Evolutionary conservation across 257 asterid genomes (phyloP).

Genomic region (Penstemon davidsonii): DNA sequence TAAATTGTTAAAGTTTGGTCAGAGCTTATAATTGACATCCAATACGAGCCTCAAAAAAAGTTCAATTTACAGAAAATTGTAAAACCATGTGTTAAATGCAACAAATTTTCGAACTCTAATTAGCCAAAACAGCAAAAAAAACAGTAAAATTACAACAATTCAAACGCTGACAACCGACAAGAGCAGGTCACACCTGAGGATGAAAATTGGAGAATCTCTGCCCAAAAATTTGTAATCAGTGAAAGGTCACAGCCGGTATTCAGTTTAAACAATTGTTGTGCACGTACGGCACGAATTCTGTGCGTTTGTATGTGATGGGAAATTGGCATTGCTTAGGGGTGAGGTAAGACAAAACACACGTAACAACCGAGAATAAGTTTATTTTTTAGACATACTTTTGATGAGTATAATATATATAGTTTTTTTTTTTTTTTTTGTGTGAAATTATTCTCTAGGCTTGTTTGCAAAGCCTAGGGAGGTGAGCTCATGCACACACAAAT

Average conservation of each 20-base stretch:
- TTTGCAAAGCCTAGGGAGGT: conserved; percentile 11
- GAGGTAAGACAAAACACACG: conserved; percentile 44
- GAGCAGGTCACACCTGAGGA: conserved; percentile 45
- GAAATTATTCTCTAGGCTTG: conserved; percentile 18
- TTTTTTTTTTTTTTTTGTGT: conserved; percentile 4
- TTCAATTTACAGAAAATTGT: too few relatives aligned
- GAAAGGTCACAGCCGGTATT: conserved; percentile 50
- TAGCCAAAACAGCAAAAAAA: conserved; percentile 28
- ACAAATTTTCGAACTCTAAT: not conserved
- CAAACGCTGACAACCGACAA: conserved; percentile 50
- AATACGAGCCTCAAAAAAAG: too few relatives aligned
- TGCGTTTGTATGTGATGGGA: conserved; percentile 27
- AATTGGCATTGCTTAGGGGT: conserved; percentile 34
- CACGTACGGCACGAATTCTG: conserved; percentile 6
- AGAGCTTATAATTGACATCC: too few relatives aligned
- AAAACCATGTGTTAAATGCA: too few relatives aligned
- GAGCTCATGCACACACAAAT: not conserved
- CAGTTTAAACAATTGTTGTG: conserved; percentile 23
- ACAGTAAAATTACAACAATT: conserved; percentile 8
- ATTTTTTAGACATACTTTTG: conserved; percentile 25
- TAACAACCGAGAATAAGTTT: conserved; percentile 27
- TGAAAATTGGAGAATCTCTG: conserved; percentile 50
- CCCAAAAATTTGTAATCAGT: conserved; percentile 47
- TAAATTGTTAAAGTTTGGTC: too few relatives aligned
- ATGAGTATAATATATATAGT: conserved; percentile 21